phyloP scores from a whole-genome alignment of 208 protist genomes.

The Trypanosoma brucei region DNA sequence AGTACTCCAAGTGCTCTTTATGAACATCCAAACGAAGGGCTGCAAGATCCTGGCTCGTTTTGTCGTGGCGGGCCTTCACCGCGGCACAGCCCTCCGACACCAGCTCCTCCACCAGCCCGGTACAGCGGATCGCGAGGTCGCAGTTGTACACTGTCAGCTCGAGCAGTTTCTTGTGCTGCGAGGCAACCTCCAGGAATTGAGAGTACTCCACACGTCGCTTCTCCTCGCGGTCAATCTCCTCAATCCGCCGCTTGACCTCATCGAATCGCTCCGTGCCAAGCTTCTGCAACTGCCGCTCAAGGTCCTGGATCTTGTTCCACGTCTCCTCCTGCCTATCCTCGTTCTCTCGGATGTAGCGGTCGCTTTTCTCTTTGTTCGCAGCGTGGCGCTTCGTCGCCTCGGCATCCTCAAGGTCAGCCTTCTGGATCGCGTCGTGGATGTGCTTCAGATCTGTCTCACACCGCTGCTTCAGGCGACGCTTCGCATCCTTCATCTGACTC shows the following conservation, averaged over 20 bases:
- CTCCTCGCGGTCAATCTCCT: slow-evolving; percentile 53
- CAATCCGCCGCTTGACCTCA: slow-evolving; percentile 49
- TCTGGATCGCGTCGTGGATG: slow-evolving; percentile 55
- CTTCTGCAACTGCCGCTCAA: slow-evolving; percentile 46
- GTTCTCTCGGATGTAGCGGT: slow-evolving; percentile 40
- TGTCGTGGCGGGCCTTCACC: slow-evolving; percentile 51
- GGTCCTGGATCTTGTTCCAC: slow-evolving; percentile 56
- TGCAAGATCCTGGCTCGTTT: slow-evolving; percentile 42
- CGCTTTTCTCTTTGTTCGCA: slow-evolving; percentile 43
- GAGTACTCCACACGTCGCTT: slow-evolving; percentile 47
- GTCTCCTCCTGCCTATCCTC: slow-evolving; percentile 50
- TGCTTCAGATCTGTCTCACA: slow-evolving; percentile 58
- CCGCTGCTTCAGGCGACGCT: slow-evolving; percentile 50
- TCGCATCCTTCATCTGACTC: slow-evolving; percentile 53
- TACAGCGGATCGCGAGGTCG: slow-evolving; percentile 47
- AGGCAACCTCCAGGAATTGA: slow-evolving; percentile 44
- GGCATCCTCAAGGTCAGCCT: slow-evolving; percentile 49
- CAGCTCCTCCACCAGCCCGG: slow-evolving; percentile 42
- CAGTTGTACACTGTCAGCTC: slow-evolving; percentile 57
- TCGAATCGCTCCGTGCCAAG: slow-evolving; percentile 44
- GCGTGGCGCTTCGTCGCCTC: slow-evolving; percentile 48
- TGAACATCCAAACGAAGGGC: slow-evolving; percentile 39
- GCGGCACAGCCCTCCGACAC: slow-evolving; percentile 42
- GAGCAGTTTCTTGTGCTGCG: slow-evolving; percentile 54
- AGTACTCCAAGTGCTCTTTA: slow-evolving; percentile 59